Conservation (phyloP, 2,329 filamentous ascomycete species). For the Ascocoryne sarcoides region DNA sequence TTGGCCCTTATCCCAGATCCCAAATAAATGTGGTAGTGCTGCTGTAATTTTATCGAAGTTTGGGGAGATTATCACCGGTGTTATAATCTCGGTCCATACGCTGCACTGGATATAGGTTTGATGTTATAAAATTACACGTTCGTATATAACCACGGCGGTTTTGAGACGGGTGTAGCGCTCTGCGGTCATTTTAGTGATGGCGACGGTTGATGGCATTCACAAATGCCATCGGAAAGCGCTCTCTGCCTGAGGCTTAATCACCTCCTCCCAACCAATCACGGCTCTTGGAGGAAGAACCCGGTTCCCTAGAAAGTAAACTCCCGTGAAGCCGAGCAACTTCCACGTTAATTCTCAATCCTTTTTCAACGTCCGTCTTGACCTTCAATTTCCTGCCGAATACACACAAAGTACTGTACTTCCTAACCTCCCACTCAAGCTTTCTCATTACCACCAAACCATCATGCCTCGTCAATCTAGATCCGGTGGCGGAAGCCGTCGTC, state of each 20-base stretch:
- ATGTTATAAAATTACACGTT: too few species aligned
- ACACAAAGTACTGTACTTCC: not conserved
- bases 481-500: slow-evolving; percentile 50
- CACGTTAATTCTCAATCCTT: not conserved
- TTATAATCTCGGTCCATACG: too few species aligned
- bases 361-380: not conserved
- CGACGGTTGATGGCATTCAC: too few species aligned
- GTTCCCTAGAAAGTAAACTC: slow-evolving; percentile 7
- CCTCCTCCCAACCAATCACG: slow-evolving; percentile 16
- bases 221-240: slow-evolving; percentile 3
- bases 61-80: too few species aligned
- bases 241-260: not conserved
- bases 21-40: too few species aligned
- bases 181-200: too few species aligned
- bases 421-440: slow-evolving; percentile 2
- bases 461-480: slow-evolving; percentile 76
- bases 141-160: too few species aligned
- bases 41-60: too few species aligned
- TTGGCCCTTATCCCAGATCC: too few species aligned
- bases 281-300: not conserved
- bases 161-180: too few species aligned
- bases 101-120: too few species aligned
- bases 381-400: slow-evolving; percentile 3
- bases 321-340: slow-evolving; percentile 9
- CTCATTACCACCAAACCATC: slow-evolving; percentile 24